phyloP scores from a whole-genome alignment of 2,329 filamentous ascomycete species.

The Claviceps citrina region DNA sequence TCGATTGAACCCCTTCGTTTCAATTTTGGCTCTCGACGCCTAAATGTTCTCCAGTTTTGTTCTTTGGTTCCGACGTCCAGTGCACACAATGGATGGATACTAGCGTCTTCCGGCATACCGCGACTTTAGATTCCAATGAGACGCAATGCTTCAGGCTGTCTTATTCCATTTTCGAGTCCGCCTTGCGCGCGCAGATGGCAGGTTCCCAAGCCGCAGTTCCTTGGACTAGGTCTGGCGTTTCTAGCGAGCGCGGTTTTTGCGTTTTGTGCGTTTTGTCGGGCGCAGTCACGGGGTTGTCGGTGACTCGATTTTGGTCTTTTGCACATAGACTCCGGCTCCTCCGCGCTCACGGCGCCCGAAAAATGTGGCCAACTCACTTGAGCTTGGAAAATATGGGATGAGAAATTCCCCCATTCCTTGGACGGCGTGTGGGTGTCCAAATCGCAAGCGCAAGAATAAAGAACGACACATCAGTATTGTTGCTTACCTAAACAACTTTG shows the following conservation, averaged over 20 bases:
- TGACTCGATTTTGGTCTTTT: background rate
- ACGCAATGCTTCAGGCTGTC: slow-evolving; percentile 4
- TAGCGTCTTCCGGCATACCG: too few species aligned
- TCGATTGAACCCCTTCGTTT: too few species aligned
- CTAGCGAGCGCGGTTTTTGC: too few species aligned
- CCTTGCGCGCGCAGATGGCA: slow-evolving; percentile 1
- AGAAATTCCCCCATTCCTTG: too few species aligned
- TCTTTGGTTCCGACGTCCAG: too few species aligned
- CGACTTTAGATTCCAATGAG: slow-evolving; percentile 13
- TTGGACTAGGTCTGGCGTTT: background rate
- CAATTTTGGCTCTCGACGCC: too few species aligned
- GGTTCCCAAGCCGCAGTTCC: background rate
- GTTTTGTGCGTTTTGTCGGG: too few species aligned
- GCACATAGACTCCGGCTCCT: background rate
- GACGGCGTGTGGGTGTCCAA: too few species aligned
- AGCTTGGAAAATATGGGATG: background rate
- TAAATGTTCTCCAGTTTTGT: too few species aligned
- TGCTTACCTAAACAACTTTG: slow-evolving; percentile 4
- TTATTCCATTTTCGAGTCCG: background rate
- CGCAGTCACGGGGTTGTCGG: background rate
- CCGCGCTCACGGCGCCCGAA: background rate
- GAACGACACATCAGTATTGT: background rate
- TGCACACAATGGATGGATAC: too few species aligned
- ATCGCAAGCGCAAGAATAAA: too few species aligned
- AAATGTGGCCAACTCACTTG: background rate